These are phyloP conservation scores for Thuja plicata DNA, from an alignment of 83 land plant genomes.

Conservation along the genomic window DNA sequence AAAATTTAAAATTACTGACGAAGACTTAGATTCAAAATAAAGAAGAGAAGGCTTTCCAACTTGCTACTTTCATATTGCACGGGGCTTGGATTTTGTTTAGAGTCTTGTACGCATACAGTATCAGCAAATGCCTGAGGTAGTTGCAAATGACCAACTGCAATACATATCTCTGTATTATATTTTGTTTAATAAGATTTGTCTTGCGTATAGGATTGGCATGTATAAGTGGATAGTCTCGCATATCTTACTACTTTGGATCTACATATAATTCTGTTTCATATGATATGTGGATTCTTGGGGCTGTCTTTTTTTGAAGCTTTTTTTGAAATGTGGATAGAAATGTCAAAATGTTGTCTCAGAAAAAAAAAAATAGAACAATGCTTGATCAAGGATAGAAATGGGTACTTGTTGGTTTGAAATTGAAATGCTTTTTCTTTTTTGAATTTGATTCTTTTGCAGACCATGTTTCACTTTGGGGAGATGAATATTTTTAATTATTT, in stretches of 20 bases:
- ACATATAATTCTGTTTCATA: not conserved
- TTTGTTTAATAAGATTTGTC: too few relatives aligned
- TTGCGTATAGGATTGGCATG: too few relatives aligned
- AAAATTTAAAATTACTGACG: not conserved
- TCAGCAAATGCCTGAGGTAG: not conserved
- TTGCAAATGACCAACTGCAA: not conserved
- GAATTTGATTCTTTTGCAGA: not conserved
- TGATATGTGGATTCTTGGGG: not conserved
- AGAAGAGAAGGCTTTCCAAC: not conserved
- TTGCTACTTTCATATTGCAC: not conserved
- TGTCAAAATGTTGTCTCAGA: not conserved
- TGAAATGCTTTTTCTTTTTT: not conserved
- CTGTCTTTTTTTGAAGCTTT: not conserved
- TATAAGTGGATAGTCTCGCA: not conserved
- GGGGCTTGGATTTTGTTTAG: not conserved
- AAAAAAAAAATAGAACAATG: too few relatives aligned
- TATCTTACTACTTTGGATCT: not conserved
- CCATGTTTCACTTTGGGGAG: not conserved
- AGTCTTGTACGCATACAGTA: too few relatives aligned
- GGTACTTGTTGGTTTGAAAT: not conserved
- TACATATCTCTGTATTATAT: too few relatives aligned
- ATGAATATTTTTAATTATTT: too few relatives aligned
- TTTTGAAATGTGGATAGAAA: not conserved
- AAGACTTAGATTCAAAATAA: not conserved
- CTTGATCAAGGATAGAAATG: not conserved